Evolutionary conservation across 179 eudicot species (phyloP), one percentile per base, ranked within the genome.

Genomic region (Nepenthes alata): DNA sequence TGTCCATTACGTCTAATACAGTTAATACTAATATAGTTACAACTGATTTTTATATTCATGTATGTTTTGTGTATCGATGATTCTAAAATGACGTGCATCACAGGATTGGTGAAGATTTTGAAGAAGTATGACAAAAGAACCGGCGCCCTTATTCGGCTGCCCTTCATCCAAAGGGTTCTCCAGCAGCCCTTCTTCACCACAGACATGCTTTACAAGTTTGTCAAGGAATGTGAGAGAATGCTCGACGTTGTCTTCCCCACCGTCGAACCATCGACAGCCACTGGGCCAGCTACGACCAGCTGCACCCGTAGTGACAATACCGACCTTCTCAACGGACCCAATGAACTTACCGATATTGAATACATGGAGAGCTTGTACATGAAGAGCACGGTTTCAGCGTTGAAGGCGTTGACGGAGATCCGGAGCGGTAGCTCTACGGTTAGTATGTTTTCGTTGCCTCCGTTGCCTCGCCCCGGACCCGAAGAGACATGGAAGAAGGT

Each of bases 361-460:
- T 67, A 74, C 39, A 72, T 88, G 72, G 85, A 88, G 70, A 80
- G 67, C 59, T 66, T 75, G 75, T 83, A 81, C 66, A 67, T 77
- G 81, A 83, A 74, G 69, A 86, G 78, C 37, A 83, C 86, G 3
- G 12, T 78, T 36, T 85, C 89, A 3, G 96, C 96, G 3, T 63
- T 85, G 35, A 72, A 67, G 47, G 85, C 85, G 44, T 66, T 88
- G 58, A 83, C 75, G 65, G 85, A 83, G 68, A 81, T 85, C 37
- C 70, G 91, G 5, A 65, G 85, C 64, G 79, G 82, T 44, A 88
- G 96, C 72, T 83, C 91, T 2, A 88, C 93, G 0, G 83, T 83
- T 8, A 83, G 70, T 68, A 72, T 70, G 61, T 83, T 88, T 39
- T 83, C 93, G 0, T 78, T 88, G 78, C 89, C 96, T 0, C 93